Conservation (phyloP, 202 grass and related monocot species). For the Dendrocalamus latiflorus region DNA sequence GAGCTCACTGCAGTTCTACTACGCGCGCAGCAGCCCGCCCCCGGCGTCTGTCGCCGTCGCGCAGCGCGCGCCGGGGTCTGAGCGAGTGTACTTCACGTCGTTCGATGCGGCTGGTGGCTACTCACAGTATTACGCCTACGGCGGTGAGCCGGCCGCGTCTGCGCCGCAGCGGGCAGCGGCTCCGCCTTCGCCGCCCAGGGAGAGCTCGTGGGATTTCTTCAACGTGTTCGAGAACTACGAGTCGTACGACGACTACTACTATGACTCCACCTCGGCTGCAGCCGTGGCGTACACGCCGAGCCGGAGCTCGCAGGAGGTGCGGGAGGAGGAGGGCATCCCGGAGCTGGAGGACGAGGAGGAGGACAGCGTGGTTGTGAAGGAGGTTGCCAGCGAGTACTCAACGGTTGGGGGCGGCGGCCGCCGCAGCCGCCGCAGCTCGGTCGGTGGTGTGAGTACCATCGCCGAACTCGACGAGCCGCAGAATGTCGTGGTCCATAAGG, state of each 20-base stretch:
- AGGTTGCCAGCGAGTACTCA: constrained; percentile 43
- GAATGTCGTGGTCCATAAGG: constrained; percentile 25
- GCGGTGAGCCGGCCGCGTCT: neutral
- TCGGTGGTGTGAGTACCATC: neutral
- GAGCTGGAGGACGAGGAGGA: constrained; percentile 74
- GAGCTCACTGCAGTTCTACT: constrained; percentile 54
- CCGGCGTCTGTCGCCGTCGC: constrained; percentile 48
- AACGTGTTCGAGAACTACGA: constrained; percentile 68
- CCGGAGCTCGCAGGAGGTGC: constrained; percentile 77
- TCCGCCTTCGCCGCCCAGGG: constrained; percentile 60
- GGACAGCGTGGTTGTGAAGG: constrained; percentile 40
- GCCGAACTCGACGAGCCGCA: constrained; percentile 13
- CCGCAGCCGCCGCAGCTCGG: constrained; percentile 24
- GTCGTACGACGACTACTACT: constrained; percentile 31
- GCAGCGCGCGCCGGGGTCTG: constrained; percentile 25
- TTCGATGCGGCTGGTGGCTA: constrained; percentile 29
- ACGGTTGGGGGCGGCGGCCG: constrained; percentile 8
- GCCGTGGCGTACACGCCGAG: constrained; percentile 59
- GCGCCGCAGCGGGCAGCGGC: neutral
- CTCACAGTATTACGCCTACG: constrained; percentile 26
- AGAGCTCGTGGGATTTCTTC: constrained; percentile 77
- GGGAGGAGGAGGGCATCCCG: constrained; percentile 92
- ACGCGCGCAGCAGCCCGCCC: constrained; percentile 63
- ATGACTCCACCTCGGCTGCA: neutral
- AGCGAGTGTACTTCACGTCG: constrained; percentile 30